Base-by-base conservation (phyloP, 202 grass and related monocot genomes). In the Carex arenaria region DNA sequence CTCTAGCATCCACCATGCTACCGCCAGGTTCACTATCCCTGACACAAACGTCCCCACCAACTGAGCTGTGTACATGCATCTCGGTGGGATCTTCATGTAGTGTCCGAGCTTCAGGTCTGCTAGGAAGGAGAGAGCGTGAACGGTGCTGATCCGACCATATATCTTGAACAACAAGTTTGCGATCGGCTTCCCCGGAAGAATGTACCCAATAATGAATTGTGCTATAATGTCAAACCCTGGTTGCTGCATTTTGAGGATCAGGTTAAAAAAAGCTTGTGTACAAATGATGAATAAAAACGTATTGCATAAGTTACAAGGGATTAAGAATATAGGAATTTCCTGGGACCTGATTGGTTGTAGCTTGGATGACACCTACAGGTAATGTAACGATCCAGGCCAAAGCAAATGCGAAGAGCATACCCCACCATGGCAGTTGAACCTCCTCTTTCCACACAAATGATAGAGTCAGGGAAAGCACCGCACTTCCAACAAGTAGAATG, bases 141-240 rank as follows among this genome's bases (percentile, higher is more conserved):
- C 87, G 1, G 96, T 95, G 89, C 96, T 99, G 88, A 99, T 99
- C 64, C 96, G 87, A 63, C 96, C 96, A 73, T 99, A 99, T n/a
- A 99, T 95, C 89, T 99, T 99, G 96, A 99, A 99, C 36, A 99
- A 85, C 67, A 99, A 86, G 80, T 99, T 99, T 17, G 96, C 96
- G 55, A 99, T 99, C 7, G 96, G 96, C 85, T 99, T 99, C 17
- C 96, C 96, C 0, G 96, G 96, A 61, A 99, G 89, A 43, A 89
- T 85, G 80, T 95, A 95, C 3, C 96, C 93, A 74, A 95, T 95
- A 88, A 99, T 95, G 85, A 92, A 99, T 83, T 99, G 96, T 14
- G 96, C 96, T 67, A 99, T 99, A 82, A 99, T 95, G 90, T 99
- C 96, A 84, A 92, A 99, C 13, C 96, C 96, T 2, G 96, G 96